phyloP scores from a whole-genome alignment of 768 basidiomycete species.

The Cantharellus cinnabarinus region DNA sequence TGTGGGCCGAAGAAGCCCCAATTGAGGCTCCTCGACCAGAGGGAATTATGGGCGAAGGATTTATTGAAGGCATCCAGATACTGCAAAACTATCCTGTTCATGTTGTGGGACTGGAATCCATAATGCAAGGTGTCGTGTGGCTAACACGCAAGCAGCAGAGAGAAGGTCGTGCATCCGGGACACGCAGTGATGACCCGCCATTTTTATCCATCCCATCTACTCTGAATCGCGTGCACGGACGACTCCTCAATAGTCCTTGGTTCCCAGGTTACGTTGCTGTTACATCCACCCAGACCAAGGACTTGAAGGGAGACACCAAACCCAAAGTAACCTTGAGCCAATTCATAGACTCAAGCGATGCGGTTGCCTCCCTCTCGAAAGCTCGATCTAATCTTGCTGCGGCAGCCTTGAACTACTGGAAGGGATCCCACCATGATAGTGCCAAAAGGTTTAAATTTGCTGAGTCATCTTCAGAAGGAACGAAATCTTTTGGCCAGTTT shows the following conservation, averaged over 20 bases:
- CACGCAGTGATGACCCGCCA: not conserved
- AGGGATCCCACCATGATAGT: not conserved
- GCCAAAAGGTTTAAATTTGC: not conserved
- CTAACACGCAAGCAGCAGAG: not conserved
- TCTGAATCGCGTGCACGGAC: not conserved
- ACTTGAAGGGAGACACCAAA: not conserved
- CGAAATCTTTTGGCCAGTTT: not conserved
- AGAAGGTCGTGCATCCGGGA: not conserved
- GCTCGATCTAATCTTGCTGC: conserved; percentile 11
- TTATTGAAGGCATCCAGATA: conserved; percentile 8
- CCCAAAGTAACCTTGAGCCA: not conserved
- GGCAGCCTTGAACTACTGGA: conserved; percentile 8
- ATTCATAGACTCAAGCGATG: conserved; percentile 10
- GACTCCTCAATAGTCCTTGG: not conserved
- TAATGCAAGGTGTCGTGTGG: conserved; percentile 6
- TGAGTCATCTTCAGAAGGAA: not conserved
- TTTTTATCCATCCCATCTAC: not conserved
- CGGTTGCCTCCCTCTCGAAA: conserved; percentile 11
- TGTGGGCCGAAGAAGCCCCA: conserved; percentile 7
- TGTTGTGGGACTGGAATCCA: conserved; percentile 5
- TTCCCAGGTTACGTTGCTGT: not conserved
- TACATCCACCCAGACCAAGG: not conserved
- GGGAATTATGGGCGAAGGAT: conserved; percentile 9
- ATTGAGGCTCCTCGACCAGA: not conserved
- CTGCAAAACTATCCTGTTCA: conserved; percentile 7